Evolutionary conservation across 2,329 filamentous ascomycete genomes (phyloP).

Genomic region (Orbilia oligospora): DNA sequence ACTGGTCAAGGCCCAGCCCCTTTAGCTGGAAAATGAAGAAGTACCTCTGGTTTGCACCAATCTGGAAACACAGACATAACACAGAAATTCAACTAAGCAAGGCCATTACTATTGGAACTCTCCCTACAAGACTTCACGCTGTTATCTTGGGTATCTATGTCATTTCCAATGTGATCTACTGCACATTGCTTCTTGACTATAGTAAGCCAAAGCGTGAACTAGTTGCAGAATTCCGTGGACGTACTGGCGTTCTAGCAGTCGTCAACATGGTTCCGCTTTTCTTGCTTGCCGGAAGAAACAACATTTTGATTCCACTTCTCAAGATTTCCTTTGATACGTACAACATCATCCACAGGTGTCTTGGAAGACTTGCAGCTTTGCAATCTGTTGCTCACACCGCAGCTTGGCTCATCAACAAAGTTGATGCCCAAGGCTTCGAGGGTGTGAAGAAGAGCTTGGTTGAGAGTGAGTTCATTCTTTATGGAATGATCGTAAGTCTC

Average conservation of each 20-base stretch:
- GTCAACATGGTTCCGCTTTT: slow-evolving; percentile 94
- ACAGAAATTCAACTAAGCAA: slow-evolving; percentile 78
- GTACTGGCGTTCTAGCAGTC: slow-evolving; percentile 84
- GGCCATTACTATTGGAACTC: slow-evolving; percentile 79
- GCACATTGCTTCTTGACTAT: slow-evolving; percentile 75
- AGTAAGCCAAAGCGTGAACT: slow-evolving; percentile 74
- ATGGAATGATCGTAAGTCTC: slow-evolving; percentile 69
- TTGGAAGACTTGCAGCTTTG: slow-evolving; percentile 79
- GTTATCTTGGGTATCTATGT: slow-evolving; percentile 74
- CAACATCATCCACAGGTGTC: slow-evolving; percentile 89
- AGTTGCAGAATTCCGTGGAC: slow-evolving; percentile 85
- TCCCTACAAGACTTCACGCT: slow-evolving; percentile 78
- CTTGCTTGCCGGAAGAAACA: slow-evolving; percentile 91
- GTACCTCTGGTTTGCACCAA: slow-evolving; percentile 78
- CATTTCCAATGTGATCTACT: slow-evolving; percentile 74
- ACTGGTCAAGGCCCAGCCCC: slow-evolving; percentile 62
- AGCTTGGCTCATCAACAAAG: slow-evolving; percentile 81
- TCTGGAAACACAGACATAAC: slow-evolving; percentile 83
- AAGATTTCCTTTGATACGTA: slow-evolving; percentile 96
- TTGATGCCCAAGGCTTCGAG: slow-evolving; percentile 75
- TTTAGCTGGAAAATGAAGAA: slow-evolving; percentile 69
- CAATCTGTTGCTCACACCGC: slow-evolving; percentile 79
- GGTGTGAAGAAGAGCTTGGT: slow-evolving; percentile 73
- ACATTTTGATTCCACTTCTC: slow-evolving; percentile 85
- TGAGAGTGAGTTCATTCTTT: slow-evolving; percentile 75